A percentile compares a stretch with the other conserved stretches of the same genome.
phyloP scores from a whole-genome alignment of 345 rosid genomes.

The Eucalyptus regnans region DNA sequence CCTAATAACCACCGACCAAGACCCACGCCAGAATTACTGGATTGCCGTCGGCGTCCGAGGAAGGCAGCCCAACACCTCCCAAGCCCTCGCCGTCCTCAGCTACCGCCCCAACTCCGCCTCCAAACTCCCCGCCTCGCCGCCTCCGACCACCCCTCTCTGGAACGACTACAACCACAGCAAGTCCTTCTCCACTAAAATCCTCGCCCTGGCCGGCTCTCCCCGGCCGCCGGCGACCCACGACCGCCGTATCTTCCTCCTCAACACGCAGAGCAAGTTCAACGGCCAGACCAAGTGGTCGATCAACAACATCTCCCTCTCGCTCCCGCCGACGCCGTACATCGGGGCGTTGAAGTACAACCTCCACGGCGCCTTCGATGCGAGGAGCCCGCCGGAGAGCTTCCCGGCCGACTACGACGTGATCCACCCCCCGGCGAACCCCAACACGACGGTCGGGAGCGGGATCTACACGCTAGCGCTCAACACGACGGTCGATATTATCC shows the following conservation, averaged over 20 bases:
- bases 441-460: slow-evolving; percentile 42
- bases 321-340: slow-evolving; percentile 69
- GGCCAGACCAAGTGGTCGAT: slow-evolving; percentile 62
- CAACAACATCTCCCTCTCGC: slow-evolving; percentile 56
- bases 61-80: slow-evolving; percentile 46
- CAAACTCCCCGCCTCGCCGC: slow-evolving; percentile 30
- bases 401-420: slow-evolving; percentile 31
- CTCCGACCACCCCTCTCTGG: slow-evolving; percentile 62
- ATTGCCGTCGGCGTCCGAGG: slow-evolving; percentile 55
- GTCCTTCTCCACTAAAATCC: slow-evolving; percentile 23
- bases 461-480: slow-evolving; percentile 32
- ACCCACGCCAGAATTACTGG: slow-evolving; percentile 44
- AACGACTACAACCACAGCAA: slow-evolving; percentile 48
- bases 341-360: slow-evolving; percentile 49
- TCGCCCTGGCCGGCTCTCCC: slow-evolving; percentile 25
- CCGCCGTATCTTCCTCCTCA: slow-evolving; percentile 51
- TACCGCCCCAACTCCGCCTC: slow-evolving; percentile 32
- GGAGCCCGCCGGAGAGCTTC: slow-evolving; percentile 35
- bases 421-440: slow-evolving; percentile 35
- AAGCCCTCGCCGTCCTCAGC: slow-evolving; percentile 46
- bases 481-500: slow-evolving; percentile 62
- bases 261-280: slow-evolving; percentile 56
- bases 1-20: slow-evolving; percentile 42
- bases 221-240: slow-evolving; percentile 21
- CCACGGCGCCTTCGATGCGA: slow-evolving; percentile 15